Evolutionary conservation across 1,284 basidiomycete genomes (phyloP), one percentile per base, ranked within the genome.

Genomic region (Tremellales sp.): DNA sequence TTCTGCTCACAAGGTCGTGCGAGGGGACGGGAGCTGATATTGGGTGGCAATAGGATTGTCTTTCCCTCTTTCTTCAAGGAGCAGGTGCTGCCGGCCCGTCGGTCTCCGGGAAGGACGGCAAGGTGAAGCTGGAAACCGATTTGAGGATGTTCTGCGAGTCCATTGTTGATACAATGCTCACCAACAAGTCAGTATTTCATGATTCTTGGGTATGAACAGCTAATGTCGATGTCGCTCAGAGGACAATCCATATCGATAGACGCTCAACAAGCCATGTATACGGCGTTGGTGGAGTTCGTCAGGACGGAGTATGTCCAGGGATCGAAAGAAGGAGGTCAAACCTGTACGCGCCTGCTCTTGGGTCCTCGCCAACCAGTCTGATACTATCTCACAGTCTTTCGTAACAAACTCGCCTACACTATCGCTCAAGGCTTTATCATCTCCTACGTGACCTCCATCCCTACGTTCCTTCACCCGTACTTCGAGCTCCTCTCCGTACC

Each of bases 321-420:
- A 1, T 53, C 63, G 5, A 63, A 64, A n/a, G 73, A 74, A 46
- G 60, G 58, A 3, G 66, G 68, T 32, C 62, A 70, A 42, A 47
- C 64, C 29, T 73, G 72, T 71, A 41, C 65, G 69, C 61, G 24
- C n/a, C 8, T 22, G 9, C n/a, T 14, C 18, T 33, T 13, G 9
- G 28, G 26, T 43, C 24, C 8, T 7, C 16, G 29, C 24, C n/a
- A 18, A 25, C 18, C 31, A 33, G 8, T 34, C 52, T 56, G 32
- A 53, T 35, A 29, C 29, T 37, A 18, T 12, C 6, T 21, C 22
- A 28, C 52, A 73, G 66, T 69, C 61, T 50, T 72, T 14, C 68
- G 92, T 66, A 99, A 99, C 79, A 98, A 98, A 74, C 88, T 97
- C 70, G 90, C 92, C 14, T 93, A 97, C 75, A 94, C 92, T n/a